Base-by-base conservation (phyloP, 2,329 filamentous ascomycete species). In the Cytospora mali region DNA sequence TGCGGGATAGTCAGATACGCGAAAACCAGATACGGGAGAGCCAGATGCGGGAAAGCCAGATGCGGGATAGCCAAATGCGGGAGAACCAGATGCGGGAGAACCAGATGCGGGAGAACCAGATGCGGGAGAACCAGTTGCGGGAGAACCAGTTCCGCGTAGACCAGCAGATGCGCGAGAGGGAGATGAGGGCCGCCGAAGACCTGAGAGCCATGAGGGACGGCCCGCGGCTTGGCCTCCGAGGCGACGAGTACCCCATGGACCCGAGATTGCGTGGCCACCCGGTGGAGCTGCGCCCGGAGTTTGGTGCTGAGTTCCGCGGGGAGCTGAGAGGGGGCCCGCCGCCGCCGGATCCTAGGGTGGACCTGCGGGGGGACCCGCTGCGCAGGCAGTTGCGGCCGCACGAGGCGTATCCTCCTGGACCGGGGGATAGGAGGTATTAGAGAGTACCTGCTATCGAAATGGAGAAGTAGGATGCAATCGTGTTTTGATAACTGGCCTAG, bases 321-420 rank as follows among this genome's bases (percentile, higher is more conserved):
- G 62, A 64, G 59, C 51, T 64, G 6, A 64, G 62, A 27, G 55
- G 55, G 18, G 50, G 50, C 1, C 62, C 62, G 29, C 57, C 61
- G 5, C 55, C 23, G 18, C 55, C 53, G n/a, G 48, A 52, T 25
- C 49, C 35, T 31, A 55, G 48, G 5, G 56, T 39, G 18, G 51
- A 60, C 28, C 61, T 52, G 29, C 29, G 55, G 54, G 62, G 16
- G 13, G 62, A 64, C n/a, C 62, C 54, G 5, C 35, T 62, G 3
- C 56, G 62, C 25, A 54, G 59, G 11, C 59, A 64, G 59, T 33
- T 64, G 49, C 53, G 62, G 51, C 62, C 62, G 18, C 62, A 64
- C 6, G 62, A 64, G 13, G 62, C 54, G 14, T 64, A 64, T 9
- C 35, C 42, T 28, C 62, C 60, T 18, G 59, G 58, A 7, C 62